Percentiles rank a stretch among this genome's conserved stretches.
These are phyloP conservation scores for Trichoderma sp. DNA, from an alignment of 2,329 filamentous ascomycete genomes.

Conservation along the genomic window DNA sequence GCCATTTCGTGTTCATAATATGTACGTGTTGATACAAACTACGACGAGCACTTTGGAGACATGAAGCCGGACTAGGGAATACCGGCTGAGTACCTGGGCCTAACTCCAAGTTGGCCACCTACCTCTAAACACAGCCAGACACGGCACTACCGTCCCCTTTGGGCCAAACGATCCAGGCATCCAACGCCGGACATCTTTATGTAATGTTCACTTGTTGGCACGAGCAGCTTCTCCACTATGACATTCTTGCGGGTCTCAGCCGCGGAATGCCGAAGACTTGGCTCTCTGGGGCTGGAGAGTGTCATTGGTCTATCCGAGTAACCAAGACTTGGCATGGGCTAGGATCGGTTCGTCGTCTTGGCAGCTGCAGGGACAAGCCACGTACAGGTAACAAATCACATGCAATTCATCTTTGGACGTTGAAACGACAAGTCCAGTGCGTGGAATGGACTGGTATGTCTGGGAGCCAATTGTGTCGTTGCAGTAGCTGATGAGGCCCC, in stretches of 20 bases:
- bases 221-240: neutral
- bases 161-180: neutral
- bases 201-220: neutral
- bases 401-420: neutral
- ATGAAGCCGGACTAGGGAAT: neutral
- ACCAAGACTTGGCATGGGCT: neutral
- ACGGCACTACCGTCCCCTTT: neutral
- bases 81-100: neutral
- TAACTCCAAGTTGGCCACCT: neutral
- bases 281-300: conserved; percentile 3
- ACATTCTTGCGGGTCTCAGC: conserved; percentile 3
- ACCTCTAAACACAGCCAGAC: neutral
- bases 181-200: neutral
- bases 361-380: conserved; percentile 3
- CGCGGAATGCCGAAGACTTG: conserved; percentile 12
- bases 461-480: neutral
- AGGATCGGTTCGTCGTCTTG: neutral
- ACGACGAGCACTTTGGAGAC: neutral
- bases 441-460: neutral
- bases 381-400: neutral
- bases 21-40: neutral
- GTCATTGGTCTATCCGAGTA: neutral
- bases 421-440: neutral
- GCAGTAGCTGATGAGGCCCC: neutral
- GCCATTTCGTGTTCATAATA: neutral